These are phyloP conservation scores for Cynara cardunculus DNA, from an alignment of 129 eudicot genomes.

Conservation along the genomic window DNA sequence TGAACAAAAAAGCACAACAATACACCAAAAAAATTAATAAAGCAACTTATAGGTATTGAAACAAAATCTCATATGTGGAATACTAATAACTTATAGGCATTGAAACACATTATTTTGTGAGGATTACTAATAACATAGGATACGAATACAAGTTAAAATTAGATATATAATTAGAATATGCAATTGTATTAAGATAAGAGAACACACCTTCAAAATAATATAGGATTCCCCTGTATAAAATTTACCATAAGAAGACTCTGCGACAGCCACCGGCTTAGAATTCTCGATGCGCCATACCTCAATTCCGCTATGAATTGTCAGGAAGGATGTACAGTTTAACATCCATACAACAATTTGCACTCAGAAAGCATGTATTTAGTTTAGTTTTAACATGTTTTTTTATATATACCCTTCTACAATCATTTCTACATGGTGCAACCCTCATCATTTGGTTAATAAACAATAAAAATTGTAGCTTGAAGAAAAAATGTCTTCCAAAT, in stretches of 20 bases:
- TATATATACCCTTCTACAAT: not conserved
- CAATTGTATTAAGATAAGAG: not conserved
- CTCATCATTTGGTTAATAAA: not conserved
- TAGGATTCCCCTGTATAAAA: conserved; percentile 76
- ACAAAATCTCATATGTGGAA: not conserved
- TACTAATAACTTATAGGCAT: not conserved
- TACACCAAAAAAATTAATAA: not conserved
- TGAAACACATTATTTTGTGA: not conserved
- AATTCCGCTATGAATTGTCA: conserved; percentile 62
- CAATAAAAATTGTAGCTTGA: not conserved
- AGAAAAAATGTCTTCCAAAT: not conserved
- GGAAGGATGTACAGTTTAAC: conserved; percentile 31
- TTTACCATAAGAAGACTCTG: conserved; percentile 65
- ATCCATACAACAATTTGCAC: not conserved
- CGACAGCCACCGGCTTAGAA: conserved; percentile 60
- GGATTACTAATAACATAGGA: not conserved
- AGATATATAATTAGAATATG: not conserved
- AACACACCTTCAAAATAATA: conserved; percentile 62
- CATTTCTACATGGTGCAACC: not conserved
- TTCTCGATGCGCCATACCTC: conserved; percentile 92
- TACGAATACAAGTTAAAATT: not conserved
- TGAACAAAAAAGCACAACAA: not conserved
- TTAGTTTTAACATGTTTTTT: not conserved
- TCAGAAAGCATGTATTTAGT: not conserved
- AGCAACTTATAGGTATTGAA: not conserved